Percentiles rank a stretch among this genome's conserved stretches.
These are phyloP conservation scores for Phytophthora citricola DNA, from an alignment of 352 stramenopile genomes.

Conservation along the genomic window DNA sequence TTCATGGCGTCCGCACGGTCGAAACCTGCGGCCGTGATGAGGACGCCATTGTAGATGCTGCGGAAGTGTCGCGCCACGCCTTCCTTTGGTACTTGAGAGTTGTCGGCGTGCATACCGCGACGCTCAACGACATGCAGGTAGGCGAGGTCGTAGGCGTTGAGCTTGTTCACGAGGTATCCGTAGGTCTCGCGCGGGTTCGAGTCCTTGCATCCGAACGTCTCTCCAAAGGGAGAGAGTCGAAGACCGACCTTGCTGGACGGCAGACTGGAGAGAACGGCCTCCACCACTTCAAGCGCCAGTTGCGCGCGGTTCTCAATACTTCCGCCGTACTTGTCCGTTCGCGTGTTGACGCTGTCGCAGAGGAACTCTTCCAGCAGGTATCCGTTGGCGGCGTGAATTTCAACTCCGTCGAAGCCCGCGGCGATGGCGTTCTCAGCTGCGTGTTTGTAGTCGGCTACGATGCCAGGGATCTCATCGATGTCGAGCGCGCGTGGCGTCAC, in stretches of 20 bases:
- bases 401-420: conserved; percentile 83
- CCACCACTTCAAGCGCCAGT: conserved; percentile 57
- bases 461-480: conserved; percentile 10
- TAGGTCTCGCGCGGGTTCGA: conserved; percentile 47
- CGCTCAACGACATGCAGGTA: conserved; percentile 67
- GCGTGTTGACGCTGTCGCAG: conserved; percentile 34
- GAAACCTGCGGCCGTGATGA: conserved; percentile 57
- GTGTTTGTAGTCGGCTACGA: conserved; percentile 54
- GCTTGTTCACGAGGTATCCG: conserved; percentile 38
- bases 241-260: conserved; percentile 23
- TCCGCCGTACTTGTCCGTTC: conserved; percentile 53
- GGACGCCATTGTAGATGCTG: conserved; percentile 57
- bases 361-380: conserved; percentile 91
- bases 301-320: conserved; percentile 48
- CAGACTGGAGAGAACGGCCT: conserved; percentile 40
- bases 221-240: conserved; percentile 33
- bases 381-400: conserved; percentile 90
- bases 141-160: conserved; percentile 42
- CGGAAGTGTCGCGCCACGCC: conserved; percentile 49
- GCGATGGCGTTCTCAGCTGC: conserved; percentile 57
- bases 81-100: conserved; percentile 22
- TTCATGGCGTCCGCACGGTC: conserved; percentile 43
- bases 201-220: conserved; percentile 43
- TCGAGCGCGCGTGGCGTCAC: conserved; percentile 18
- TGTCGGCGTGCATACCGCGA: conserved; percentile 38